A percentile compares a stretch with the other conserved stretches of the same genome.
phyloP scores from a whole-genome alignment of 1,139 yeast genomes.

The Zygotorulaspora mrakii region DNA sequence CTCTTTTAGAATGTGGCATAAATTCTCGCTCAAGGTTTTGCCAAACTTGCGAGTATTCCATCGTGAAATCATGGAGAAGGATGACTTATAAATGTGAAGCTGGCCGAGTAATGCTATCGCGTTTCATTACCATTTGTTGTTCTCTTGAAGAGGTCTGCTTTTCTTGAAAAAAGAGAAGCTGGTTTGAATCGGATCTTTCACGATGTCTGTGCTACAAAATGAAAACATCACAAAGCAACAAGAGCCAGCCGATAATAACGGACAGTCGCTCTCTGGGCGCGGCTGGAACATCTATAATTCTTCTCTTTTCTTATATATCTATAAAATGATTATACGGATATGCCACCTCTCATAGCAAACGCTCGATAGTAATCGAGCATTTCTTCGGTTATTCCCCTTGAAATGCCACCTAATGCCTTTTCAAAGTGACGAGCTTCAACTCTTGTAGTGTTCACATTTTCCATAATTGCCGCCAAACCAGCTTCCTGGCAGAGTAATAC shows the following conservation, averaged over 20 bases:
- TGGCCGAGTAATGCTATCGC: too few relatives aligned
- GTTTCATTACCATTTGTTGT: too few relatives aligned
- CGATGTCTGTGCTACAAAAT: too few relatives aligned
- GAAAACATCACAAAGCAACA: too few relatives aligned
- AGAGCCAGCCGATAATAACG: too few relatives aligned
- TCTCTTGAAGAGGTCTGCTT: too few relatives aligned
- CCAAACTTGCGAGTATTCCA: conserved; percentile 31
- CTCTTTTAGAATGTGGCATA: conserved; percentile 20
- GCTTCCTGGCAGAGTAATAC: conserved; percentile 92
- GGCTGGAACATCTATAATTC: too few relatives aligned
- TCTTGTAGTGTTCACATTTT: conserved; percentile 49
- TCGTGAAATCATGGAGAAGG: conserved; percentile 18
- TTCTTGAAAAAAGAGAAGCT: too few relatives aligned
- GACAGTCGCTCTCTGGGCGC: too few relatives aligned
- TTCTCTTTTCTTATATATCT: background rate
- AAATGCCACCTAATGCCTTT: conserved; percentile 60
- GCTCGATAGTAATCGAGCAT: conserved; percentile 73
- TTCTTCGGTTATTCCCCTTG: conserved; percentile 75
- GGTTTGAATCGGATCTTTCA: too few relatives aligned
- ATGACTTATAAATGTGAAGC: too few relatives aligned
- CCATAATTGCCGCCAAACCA: conserved; percentile 88
- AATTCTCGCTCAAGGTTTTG: conserved; percentile 14
- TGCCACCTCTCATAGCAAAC: conserved; percentile 48
- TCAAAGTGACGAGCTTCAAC: conserved; percentile 68
- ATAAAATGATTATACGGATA: conserved; percentile 16